Evolutionary conservation across 1,139 yeast genomes (phyloP), one percentile per base, ranked within the genome.

Genomic region (Pichia inconspicua): DNA sequence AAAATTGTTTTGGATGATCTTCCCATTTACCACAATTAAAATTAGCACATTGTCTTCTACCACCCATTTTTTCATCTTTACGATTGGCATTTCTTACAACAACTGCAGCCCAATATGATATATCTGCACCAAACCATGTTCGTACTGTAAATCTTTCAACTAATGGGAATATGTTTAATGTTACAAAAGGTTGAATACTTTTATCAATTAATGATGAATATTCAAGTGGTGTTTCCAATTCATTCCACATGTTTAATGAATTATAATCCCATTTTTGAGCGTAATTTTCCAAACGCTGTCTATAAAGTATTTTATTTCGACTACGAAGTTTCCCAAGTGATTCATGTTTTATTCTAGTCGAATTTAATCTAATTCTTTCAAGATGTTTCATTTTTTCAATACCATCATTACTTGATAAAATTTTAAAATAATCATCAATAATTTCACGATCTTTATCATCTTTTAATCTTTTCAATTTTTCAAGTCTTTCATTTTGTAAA

Each of bases 1-100:
- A 95, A 69, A 90, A 92, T 64, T 90, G 95, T 43, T 95, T 76
- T 12, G 96, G 96, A 54, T 70, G 81, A 41, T 77, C 78, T 65
- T 92, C 98, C 98, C 98, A 92, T 62, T 76, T 82, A n/a, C 97
- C 97, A 68, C 98, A 92, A 39, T 80, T 84, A 58, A 89, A 82
- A 65, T 83, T 84, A 1, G 97, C 97, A 67, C 98, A 92, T 67
- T 92, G 98, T 45, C 97, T 76, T 35, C 92, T 85, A 3, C 97
- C 97, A 28, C 95, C 95, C 49, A 82, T 73, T 41, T 74, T 66
- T 62, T 90, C 97, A 64, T 90, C 94, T 61, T 92, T 81, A 50
- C 97, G 77, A 64, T 96, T 90, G 1, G 96, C 87, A 65, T 92
- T 92, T 52, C 97, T 75, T 92, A 92, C 92, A 43, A 90, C 88